Evolutionary conservation across 148 eudicot genomes (phyloP).

Genomic region (Spergularia bocconei): DNA sequence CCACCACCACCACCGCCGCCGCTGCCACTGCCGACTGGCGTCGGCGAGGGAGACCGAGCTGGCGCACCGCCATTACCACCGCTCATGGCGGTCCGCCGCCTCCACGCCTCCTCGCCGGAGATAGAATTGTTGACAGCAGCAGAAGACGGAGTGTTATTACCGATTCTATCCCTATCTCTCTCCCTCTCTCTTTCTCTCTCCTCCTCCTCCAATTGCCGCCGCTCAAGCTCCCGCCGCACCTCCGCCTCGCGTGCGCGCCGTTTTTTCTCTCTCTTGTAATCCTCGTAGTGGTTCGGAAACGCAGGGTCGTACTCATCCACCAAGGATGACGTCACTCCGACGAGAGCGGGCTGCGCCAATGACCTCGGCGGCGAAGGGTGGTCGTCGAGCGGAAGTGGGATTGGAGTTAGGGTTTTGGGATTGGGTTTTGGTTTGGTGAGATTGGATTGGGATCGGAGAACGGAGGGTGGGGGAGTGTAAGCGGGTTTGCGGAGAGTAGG

Average conservation of each 20-base stretch:
- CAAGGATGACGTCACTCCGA: slow-evolving; percentile 62
- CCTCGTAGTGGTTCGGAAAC: slow-evolving; percentile 87
- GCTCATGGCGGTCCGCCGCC: slow-evolving; percentile 67
- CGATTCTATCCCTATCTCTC: slow-evolving; percentile 12
- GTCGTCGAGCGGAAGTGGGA: slow-evolving; percentile 1
- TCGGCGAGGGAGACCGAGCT: slow-evolving; percentile 48
- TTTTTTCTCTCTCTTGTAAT: slow-evolving; percentile 68
- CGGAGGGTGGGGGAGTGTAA: slow-evolving; percentile 48
- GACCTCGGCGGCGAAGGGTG: slow-evolving; percentile 12
- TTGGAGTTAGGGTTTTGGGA: slow-evolving; percentile 12
- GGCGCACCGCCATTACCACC: slow-evolving; percentile 23
- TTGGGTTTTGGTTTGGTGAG: slow-evolving; percentile 33
- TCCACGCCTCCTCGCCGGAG: slow-evolving; percentile 93
- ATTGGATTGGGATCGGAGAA: slow-evolving; percentile 38
- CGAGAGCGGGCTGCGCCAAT: slow-evolving; percentile 54
- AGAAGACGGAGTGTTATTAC: too few relatives aligned
- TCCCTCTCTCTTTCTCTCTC: slow-evolving; percentile 26
- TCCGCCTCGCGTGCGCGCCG: slow-evolving; percentile 56
- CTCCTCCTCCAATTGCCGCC: slow-evolving; percentile 19
- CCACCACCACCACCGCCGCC: slow-evolving; percentile 26
- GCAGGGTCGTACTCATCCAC: slow-evolving; percentile 86
- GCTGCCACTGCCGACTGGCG: neutral
- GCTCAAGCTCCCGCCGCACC: slow-evolving; percentile 31
- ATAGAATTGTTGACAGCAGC: slow-evolving; percentile 27
- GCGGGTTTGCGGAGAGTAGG: slow-evolving; percentile 83